These are phyloP conservation scores for Trichoderma hamatum DNA, from an alignment of 2,329 filamentous ascomycete genomes.

Conservation along the genomic window DNA sequence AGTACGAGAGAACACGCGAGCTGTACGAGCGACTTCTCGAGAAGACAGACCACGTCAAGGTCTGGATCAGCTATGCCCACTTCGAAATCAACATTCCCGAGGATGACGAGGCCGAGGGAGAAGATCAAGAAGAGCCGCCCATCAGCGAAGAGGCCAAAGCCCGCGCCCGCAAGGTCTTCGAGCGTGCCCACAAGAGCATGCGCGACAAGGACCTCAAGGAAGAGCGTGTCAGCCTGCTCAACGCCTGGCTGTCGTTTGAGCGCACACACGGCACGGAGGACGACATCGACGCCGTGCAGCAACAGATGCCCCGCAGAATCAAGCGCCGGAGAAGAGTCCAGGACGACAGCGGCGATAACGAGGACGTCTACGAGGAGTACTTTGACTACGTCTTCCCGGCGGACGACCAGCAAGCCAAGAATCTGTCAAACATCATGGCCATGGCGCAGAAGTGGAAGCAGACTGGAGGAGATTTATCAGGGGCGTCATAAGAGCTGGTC, in stretches of 20 bases:
- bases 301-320: slow-evolving; percentile 89
- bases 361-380: slow-evolving; percentile 80
- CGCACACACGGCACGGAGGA: slow-evolving; percentile 74
- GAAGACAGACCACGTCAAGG: slow-evolving; percentile 98
- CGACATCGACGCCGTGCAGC: slow-evolving; percentile 81
- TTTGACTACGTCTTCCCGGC: slow-evolving; percentile 96
- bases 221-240: slow-evolving; percentile 88
- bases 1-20: slow-evolving; percentile 78
- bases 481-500: slow-evolving; percentile 30
- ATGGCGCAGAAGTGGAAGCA: slow-evolving; percentile 88
- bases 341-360: slow-evolving; percentile 50
- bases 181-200: slow-evolving; percentile 82
- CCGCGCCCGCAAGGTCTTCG: slow-evolving; percentile 81
- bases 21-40: slow-evolving; percentile 89
- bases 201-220: slow-evolving; percentile 90
- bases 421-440: slow-evolving; percentile 79
- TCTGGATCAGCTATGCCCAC: slow-evolving; percentile 98
- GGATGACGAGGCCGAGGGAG: slow-evolving; percentile 59
- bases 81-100: slow-evolving; percentile 96
- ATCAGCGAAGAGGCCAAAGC: slow-evolving; percentile 83
- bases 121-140: slow-evolving; percentile 65
- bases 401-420: slow-evolving; percentile 84
- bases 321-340: slow-evolving; percentile 92
- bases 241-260: slow-evolving; percentile 92
- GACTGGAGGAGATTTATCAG: slow-evolving; percentile 44